Percentiles rank a stretch among this genome's conserved stretches.
Evolutionary conservation across 345 rosid species (phyloP).

Genomic region (Eucalyptus guilfoylei): DNA sequence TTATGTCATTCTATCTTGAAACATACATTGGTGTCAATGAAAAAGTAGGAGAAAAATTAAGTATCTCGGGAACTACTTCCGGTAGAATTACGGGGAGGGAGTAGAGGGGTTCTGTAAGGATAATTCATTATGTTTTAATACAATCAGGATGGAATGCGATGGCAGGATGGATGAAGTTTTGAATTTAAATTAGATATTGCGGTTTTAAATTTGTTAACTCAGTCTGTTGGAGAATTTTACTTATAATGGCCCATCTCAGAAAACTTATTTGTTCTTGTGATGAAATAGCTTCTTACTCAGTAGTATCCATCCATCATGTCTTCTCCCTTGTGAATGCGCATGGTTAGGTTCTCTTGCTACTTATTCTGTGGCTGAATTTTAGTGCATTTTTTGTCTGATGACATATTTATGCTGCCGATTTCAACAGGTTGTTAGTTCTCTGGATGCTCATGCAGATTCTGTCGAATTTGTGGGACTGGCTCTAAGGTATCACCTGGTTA

Average conservation of each 20-base stretch:
- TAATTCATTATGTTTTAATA: not conserved
- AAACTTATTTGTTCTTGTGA: not conserved
- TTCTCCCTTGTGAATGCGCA: not conserved
- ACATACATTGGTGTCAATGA: not conserved
- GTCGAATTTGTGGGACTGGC: slow-evolving; percentile 63
- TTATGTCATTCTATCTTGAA: not conserved
- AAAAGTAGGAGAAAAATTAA: not conserved
- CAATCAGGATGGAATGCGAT: not conserved
- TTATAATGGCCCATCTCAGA: not conserved
- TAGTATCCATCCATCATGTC: not conserved
- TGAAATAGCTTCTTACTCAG: not conserved
- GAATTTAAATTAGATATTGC: not conserved
- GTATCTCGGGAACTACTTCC: not conserved
- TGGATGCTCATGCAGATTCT: slow-evolving; percentile 58
- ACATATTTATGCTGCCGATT: not conserved
- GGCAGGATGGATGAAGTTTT: not conserved
- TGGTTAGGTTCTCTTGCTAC: not conserved
- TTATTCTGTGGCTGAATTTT: not conserved
- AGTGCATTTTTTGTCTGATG: not conserved
- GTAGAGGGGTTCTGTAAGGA: not conserved
- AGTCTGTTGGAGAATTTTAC: not conserved
- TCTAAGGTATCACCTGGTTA: slow-evolving; percentile 26
- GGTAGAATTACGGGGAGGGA: not conserved
- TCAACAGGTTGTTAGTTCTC: slow-evolving; percentile 69
- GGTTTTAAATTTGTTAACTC: not conserved